Conservation (phyloP, 2,329 filamentous ascomycete genomes). For the Cercospora sp. region DNA sequence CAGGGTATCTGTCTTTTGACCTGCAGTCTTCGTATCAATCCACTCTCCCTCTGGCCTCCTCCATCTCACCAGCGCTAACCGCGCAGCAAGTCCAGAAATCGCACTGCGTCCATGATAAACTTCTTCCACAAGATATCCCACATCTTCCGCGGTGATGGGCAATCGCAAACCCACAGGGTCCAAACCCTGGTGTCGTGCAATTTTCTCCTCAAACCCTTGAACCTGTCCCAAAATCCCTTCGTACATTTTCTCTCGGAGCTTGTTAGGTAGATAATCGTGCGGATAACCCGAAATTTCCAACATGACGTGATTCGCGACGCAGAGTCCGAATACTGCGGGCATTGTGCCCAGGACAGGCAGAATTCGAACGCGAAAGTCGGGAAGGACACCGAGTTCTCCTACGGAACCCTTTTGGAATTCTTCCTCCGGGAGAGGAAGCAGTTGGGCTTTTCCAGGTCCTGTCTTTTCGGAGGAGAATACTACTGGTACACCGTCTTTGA, state of each 20-base stretch:
- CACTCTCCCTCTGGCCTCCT: slow-evolving; percentile 62
- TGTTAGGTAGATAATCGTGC: slow-evolving; percentile 75
- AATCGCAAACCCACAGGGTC: slow-evolving; percentile 72
- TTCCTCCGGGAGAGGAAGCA: slow-evolving; percentile 82
- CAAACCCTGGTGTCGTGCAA: slow-evolving; percentile 58
- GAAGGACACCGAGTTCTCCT: slow-evolving; percentile 80
- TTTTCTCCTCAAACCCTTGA: slow-evolving; percentile 75
- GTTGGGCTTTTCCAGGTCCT: slow-evolving; percentile 83
- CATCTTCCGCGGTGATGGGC: slow-evolving; percentile 74
- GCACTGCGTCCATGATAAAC: slow-evolving; percentile 80
- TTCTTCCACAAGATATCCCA: slow-evolving; percentile 87
- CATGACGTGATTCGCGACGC: slow-evolving; percentile 89
- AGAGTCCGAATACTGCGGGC: slow-evolving; percentile 93
- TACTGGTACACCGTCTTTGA: slow-evolving; percentile 82
- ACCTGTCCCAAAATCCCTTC: slow-evolving; percentile 75
- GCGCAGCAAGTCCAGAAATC: slow-evolving; percentile 76
- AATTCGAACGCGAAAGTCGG: slow-evolving; percentile 93
- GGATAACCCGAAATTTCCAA: slow-evolving; percentile 80
- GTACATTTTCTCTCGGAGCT: slow-evolving; percentile 87
- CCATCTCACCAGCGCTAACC: slow-evolving; percentile 82
- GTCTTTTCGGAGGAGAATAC: slow-evolving; percentile 92
- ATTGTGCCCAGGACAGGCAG: slow-evolving; percentile 93
- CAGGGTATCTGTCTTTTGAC: slow-evolving; percentile 75
- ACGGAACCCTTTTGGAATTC: slow-evolving; percentile 85
- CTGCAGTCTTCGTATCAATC: slow-evolving; percentile 65